Evolutionary conservation across 2,329 filamentous ascomycete species (phyloP).

Genomic region (Colletotrichum echinochloae): DNA sequence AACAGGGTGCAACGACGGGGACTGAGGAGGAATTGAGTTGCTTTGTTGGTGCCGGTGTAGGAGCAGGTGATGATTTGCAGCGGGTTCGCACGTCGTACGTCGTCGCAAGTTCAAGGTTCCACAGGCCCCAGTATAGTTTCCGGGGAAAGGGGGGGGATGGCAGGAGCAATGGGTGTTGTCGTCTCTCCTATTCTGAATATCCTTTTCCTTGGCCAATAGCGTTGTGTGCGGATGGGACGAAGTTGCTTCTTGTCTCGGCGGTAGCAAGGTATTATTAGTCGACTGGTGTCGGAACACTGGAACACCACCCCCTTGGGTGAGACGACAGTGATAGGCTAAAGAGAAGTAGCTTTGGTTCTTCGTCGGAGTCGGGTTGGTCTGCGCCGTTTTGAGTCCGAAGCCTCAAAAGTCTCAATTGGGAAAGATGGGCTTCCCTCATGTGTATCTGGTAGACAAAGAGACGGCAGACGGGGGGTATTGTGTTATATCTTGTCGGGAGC

Average conservation of each 20-base stretch:
- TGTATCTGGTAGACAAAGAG: slow-evolving; percentile 25
- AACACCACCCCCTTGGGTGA: slow-evolving; percentile 6
- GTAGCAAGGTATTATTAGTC: slow-evolving; percentile 33
- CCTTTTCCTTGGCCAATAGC: not conserved
- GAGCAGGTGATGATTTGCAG: slow-evolving; percentile 4
- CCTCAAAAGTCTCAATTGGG: slow-evolving; percentile 10
- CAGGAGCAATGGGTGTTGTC: slow-evolving; percentile 11
- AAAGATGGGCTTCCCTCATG: slow-evolving; percentile 20
- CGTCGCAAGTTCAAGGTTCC: slow-evolving; percentile 37
- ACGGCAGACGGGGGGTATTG: slow-evolving; percentile 9
- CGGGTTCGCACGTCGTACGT: slow-evolving; percentile 35
- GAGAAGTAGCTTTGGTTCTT: not conserved
- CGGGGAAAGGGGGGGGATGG: not conserved
- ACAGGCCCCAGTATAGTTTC: slow-evolving; percentile 6
- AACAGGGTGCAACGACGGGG: slow-evolving; percentile 13
- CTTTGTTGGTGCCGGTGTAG: not conserved
- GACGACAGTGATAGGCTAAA: not conserved
- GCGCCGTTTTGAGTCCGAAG: slow-evolving; percentile 14
- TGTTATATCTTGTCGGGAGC: slow-evolving; percentile 38
- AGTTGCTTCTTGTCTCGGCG: slow-evolving; percentile 28
- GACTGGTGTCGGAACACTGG: slow-evolving; percentile 24
- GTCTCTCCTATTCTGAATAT: not conserved
- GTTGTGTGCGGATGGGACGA: slow-evolving; percentile 27
- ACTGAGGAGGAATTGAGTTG: slow-evolving; percentile 28
- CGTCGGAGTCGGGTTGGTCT: slow-evolving; percentile 4